Base-by-base conservation (phyloP, 495 filamentous ascomycete species). In the Aspergillus saccharolyticus region DNA sequence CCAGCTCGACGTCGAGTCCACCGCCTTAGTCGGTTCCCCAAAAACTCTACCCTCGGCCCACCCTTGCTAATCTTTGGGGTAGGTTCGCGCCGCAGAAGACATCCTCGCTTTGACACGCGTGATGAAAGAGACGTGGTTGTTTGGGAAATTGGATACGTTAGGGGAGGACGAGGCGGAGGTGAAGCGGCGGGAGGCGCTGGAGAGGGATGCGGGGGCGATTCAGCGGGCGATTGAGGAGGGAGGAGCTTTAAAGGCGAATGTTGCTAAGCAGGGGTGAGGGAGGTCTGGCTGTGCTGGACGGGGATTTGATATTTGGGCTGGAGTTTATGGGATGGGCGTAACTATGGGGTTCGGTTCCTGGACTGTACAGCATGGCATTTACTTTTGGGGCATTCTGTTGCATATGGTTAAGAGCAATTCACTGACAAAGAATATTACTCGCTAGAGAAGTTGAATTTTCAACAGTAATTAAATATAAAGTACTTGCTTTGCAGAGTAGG, bases 121-220 rank as follows among this genome's bases (percentile, higher is more conserved):
- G 7, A 72, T 90, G 73, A 88, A 89, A 68, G 87, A 90, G 62
- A 77, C 82, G n/a, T 90, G 87, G 87, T 72, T 89, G 21, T 88
- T 87, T 62, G 87, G 87, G 16, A 80, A 85, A 57, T 74, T 89
- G n/a, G 73, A 88, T 20, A 86, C 85, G 0, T 66, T 88, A 9
- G 82, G 80, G 18, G 77, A 79, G 63, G 67, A 76, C 44, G 69
- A 76, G 45, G 67, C 70, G 39, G 76, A 78, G 52, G 57, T 70
- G 3, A 57, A 69, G 57, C 70, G 76, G 2, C 56, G 69, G 6
- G 72, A 80, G 63, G 73, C 76, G 63, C 72, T 81, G 17, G 82
- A 84, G 62, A 69, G 71, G 33, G 73, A 83, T 57, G 82, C 76
- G 4, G 62, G 60, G 30, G 75, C 71, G 9, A 63, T 82, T 2